Base-by-base conservation (phyloP, 306 rosid genomes). In the Fragaria iinumae region DNA sequence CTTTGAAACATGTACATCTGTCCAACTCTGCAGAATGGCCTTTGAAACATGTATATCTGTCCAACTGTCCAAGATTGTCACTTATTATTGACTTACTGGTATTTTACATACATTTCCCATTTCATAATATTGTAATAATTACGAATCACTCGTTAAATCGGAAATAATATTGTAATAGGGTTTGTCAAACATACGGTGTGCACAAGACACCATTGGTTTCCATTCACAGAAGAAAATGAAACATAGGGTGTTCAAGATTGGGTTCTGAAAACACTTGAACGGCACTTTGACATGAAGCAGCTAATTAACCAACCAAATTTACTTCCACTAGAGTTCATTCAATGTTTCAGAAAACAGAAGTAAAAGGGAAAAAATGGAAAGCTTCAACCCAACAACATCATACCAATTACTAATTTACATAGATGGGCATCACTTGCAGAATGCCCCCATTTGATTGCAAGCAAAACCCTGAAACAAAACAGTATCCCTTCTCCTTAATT, bases 391-490 rank as follows among this genome's bases (percentile, higher is more conserved):
- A 72, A 79, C 53, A 72, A 65, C 82, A 52, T 20, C 44, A 72
- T 18, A 34, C 60, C 71, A 48, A 21, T 63, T 25, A 68, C 47
- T 53, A 73, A 77, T 67, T 69, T 80, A 85, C 82, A 85, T 48
- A 77, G 4, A 80, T 38, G 47, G 48, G 81, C 23, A 64, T 64
- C 43, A 27, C 77, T 74, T 74, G 69, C 77, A 60, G 53, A 39
- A 73, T 59, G 2, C 36, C 75, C 74, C 76, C 73, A 34, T 60
- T 74, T 71, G 62, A 68, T 47, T 71, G 76, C 70, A 27, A 48
- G 50, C 71, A 69, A 73, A 80, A 71, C 73, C 78, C 75, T 49
- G 59, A 57, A 66, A 43, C 67, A 44, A 44, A 44, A 81, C 75
- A 48, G 49, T 69, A 41, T n/a, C 36, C 64, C 56, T 29, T 44